A percentile compares a stretch with the other conserved stretches of the same genome.
phyloP scores from a whole-genome alignment of 2,329 filamentous ascomycete species.

The Colletotrichum liaoningense region DNA sequence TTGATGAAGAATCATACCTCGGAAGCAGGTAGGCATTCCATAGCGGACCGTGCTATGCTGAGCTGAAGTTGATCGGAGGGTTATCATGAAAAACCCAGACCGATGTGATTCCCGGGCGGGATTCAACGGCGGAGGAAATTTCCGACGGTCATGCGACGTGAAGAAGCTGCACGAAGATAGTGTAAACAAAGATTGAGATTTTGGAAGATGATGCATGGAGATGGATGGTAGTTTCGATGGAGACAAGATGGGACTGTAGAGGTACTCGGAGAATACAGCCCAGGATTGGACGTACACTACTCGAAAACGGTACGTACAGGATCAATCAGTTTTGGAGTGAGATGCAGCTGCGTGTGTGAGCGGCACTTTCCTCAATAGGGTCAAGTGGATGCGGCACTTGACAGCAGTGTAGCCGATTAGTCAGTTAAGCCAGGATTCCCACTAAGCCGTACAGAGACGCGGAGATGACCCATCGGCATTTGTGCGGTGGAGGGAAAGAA shows the following conservation, averaged over 20 bases:
- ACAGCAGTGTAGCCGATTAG: slow-evolving; percentile 28
- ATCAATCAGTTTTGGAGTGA: not conserved
- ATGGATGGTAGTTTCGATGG: not conserved
- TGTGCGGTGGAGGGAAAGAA: not conserved
- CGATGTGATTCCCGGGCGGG: not conserved
- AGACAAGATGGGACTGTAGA: not conserved
- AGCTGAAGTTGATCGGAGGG: not conserved
- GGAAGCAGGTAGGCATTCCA: not conserved
- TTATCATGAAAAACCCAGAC: not conserved
- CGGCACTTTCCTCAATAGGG: not conserved
- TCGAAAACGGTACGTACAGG: not conserved
- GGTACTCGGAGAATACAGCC: not conserved
- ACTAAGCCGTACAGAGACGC: not conserved
- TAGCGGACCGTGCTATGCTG: not conserved
- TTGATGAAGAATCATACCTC: not conserved
- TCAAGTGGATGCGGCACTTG: slow-evolving; percentile 22
- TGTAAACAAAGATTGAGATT: not conserved
- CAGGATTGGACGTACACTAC: not conserved
- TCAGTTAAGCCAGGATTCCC: not conserved
- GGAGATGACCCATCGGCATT: not conserved
- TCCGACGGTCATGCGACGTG: slow-evolving; percentile 13
- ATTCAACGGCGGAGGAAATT: slow-evolving; percentile 2
- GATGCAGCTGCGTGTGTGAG: not conserved
- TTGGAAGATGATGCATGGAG: not conserved
- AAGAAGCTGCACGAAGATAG: not conserved